Conservation (phyloP, 768 basidiomycete species). For the Suillus sp. region DNA sequence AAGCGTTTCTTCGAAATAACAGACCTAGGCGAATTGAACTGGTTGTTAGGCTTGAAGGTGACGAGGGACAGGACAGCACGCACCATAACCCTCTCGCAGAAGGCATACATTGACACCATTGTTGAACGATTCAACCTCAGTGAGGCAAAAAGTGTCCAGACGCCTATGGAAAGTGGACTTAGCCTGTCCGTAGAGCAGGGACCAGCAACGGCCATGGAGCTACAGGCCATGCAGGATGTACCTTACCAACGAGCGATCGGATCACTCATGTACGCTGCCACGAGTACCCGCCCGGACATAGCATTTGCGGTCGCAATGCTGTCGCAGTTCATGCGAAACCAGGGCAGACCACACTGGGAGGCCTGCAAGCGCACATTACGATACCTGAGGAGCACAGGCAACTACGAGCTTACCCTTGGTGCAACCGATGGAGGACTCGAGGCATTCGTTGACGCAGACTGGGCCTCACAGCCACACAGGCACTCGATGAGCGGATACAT, state of each 20-base stretch:
- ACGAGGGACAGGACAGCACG: slow-evolving; percentile 11
- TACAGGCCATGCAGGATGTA: not conserved
- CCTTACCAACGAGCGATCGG: slow-evolving; percentile 19
- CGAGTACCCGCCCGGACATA: slow-evolving; percentile 25
- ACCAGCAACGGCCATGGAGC: slow-evolving; percentile 1
- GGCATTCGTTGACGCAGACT: slow-evolving; percentile 30
- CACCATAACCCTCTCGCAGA: slow-evolving; percentile 22
- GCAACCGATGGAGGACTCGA: not conserved
- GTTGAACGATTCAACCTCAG: slow-evolving; percentile 24
- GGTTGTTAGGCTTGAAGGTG: slow-evolving; percentile 28
- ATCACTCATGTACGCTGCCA: slow-evolving; percentile 18
- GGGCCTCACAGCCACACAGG: slow-evolving; percentile 23
- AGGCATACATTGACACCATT: slow-evolving; percentile 23
- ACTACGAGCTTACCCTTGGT: not conserved
- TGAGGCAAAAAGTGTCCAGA: slow-evolving; percentile 22
- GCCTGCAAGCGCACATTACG: slow-evolving; percentile 23
- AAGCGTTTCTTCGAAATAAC: slow-evolving; percentile 11
- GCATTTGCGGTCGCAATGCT: slow-evolving; percentile 24
- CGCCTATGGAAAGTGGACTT: slow-evolving; percentile 20
- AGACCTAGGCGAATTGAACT: slow-evolving; percentile 22
- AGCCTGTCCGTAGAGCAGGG: slow-evolving; percentile 3
- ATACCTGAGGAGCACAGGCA: slow-evolving; percentile 14
- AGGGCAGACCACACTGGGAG: slow-evolving; percentile 21
- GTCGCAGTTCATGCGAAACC: slow-evolving; percentile 27
- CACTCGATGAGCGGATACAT: slow-evolving; percentile 31